These are phyloP conservation scores for Murraya koenigii DNA, from an alignment of 345 rosid species.

Conservation along the genomic window DNA sequence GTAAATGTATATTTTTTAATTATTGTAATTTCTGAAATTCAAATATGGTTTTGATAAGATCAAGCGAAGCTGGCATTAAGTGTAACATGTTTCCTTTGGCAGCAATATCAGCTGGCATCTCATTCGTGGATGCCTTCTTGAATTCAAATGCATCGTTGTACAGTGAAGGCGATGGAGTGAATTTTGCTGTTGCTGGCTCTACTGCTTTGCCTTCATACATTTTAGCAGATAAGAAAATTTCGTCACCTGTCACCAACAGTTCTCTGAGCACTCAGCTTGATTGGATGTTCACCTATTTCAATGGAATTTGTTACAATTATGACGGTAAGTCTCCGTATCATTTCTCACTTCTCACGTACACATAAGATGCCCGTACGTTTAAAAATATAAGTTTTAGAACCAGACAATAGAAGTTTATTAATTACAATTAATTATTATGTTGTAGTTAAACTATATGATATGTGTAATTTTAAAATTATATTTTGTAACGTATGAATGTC, in stretches of 20 bases:
- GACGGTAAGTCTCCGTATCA: neutral
- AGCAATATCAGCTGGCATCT: constrained; percentile 23
- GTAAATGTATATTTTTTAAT: too few relatives aligned
- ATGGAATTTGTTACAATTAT: neutral
- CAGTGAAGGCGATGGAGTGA: constrained; percentile 19
- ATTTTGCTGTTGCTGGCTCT: constrained; percentile 38
- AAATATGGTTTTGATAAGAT: neutral
- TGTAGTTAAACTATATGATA: too few relatives aligned
- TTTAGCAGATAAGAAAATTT: constrained; percentile 13
- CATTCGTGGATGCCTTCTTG: constrained; percentile 31
- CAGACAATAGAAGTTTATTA: too few relatives aligned
- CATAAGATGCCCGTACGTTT: too few relatives aligned
- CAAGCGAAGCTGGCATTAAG: neutral
- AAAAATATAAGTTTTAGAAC: too few relatives aligned
- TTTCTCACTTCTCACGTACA: too few relatives aligned
- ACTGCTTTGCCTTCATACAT: constrained; percentile 22
- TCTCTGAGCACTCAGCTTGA: constrained; percentile 28
- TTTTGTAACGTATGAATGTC: too few relatives aligned
- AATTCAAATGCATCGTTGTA: constrained; percentile 7
- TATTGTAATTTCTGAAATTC: neutral
- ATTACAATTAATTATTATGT: too few relatives aligned
- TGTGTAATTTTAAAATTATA: too few relatives aligned
- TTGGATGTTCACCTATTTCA: constrained; percentile 31
- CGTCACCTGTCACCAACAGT: constrained; percentile 26
- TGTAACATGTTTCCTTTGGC: neutral